These are phyloP conservation scores for Leishmania lainsoni DNA, from an alignment of 208 protist genomes.

Conservation along the genomic window DNA sequence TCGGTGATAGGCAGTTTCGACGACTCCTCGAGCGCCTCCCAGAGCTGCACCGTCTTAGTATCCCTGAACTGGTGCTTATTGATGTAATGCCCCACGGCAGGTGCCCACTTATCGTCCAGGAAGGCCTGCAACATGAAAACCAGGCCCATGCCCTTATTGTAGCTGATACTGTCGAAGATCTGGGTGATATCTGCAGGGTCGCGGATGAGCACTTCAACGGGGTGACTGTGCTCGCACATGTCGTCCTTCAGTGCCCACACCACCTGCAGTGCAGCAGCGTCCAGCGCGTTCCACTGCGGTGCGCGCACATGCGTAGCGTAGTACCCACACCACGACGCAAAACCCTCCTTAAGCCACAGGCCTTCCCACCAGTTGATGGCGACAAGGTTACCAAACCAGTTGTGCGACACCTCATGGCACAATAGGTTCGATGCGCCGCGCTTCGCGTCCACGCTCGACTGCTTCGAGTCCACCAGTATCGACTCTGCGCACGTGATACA, in stretches of 20 bases:
- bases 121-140: conserved; percentile 94
- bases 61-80: conserved; percentile 91
- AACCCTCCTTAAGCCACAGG: conserved; percentile 99
- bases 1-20: conserved; percentile 81
- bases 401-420: conserved; percentile 97
- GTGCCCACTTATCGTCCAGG: conserved; percentile 89
- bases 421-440: conserved; percentile 91
- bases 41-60: conserved; percentile 95
- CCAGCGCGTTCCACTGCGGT: conserved; percentile 89
- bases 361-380: conserved; percentile 99
- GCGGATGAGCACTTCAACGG: conserved; percentile 95
- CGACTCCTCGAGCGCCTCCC: conserved; percentile 89
- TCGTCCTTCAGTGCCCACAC: conserved; percentile 86
- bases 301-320: conserved; percentile 77
- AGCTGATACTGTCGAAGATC: conserved; percentile 98
- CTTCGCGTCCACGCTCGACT: conserved; percentile 55
- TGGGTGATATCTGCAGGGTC: conserved; percentile 94
- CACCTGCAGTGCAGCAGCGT: conserved; percentile 76
- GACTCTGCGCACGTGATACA: conserved; percentile 95
- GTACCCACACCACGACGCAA: conserved; percentile 97
- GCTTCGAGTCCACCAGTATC: conserved; percentile 77
- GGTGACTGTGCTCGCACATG: conserved; percentile 93
- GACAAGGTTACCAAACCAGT: conserved; percentile 99
- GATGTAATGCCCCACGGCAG: conserved; percentile 93
- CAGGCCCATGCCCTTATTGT: conserved; percentile 94